Evolutionary conservation across 768 basidiomycete species (phyloP), one percentile per base, ranked within the genome.

Genomic region (Hysterangium stoloniferum): DNA sequence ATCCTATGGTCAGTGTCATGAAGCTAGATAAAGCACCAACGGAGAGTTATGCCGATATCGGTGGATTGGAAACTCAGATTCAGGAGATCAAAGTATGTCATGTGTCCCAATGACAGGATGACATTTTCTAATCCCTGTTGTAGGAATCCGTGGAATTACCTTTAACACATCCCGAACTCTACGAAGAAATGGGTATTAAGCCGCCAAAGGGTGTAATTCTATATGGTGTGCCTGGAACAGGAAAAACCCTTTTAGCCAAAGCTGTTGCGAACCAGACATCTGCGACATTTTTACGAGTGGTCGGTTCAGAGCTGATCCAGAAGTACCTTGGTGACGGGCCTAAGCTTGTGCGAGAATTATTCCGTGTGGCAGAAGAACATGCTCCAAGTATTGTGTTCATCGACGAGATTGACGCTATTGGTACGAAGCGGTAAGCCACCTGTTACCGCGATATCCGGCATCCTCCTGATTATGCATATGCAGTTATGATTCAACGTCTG

Each of bases 201-300:
- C 96, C 95, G n/a, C 96, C 96, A 19, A 98, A 98, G 66, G 96
- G 96, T 70, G 95, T 99, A 63, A 98, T 99, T 57, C 78, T 99
- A 1, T 99, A 98, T 61, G 96, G 96, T 57, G 95, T 95, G 3
- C 96, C 96, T 0, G 96, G 96, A 49, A 98, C 95, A 11, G 96
- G 96, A 49, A 99, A 99, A 71, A 99, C 96, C 0, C 79, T 99
- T 0, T 79, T 99, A 2, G 96, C 96, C 15, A 97, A 96, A 65
- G 95, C 95, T 0, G 93, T 97, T 7, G 94, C 95, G 27, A 96
- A 97, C 65, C 94, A 97, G 69, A 98, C 95, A 33, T 96, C 93
- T 3, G 94, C 95, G 0, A 98, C 94, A 1, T 99, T 98, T 77
- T 68, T 99, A 57, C 92, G 94, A 46, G 88, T 99, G 42, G 94